Conservation (phyloP, 768 basidiomycete species). For the button mushroom (Agaricus bisporus) region DNA sequence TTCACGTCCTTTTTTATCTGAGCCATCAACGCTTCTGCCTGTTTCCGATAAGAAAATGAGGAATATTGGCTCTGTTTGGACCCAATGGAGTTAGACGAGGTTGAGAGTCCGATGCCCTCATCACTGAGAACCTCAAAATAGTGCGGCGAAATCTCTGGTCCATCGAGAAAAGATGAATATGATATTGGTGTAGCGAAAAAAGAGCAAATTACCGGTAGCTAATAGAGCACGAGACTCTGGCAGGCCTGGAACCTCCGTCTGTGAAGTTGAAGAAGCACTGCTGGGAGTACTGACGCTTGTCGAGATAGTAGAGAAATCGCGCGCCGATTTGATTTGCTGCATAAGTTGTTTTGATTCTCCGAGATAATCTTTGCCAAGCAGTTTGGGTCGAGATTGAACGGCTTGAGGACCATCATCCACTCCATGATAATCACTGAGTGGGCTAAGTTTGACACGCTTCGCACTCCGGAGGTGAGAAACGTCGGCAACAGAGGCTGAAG, state of each 20-base stretch:
- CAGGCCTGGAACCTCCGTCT: constrained; percentile 8
- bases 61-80: constrained; percentile 40
- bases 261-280: constrained; percentile 18
- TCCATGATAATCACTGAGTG: constrained; percentile 50
- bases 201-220: background rate
- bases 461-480: constrained; percentile 61
- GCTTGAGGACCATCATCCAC: constrained; percentile 43
- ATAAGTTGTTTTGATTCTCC: constrained; percentile 73
- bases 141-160: constrained; percentile 23
- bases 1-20: constrained; percentile 80
- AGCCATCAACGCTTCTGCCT: constrained; percentile 78
- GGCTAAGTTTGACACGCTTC: constrained; percentile 78
- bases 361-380: constrained; percentile 60
- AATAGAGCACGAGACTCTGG: constrained; percentile 3
- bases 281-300: constrained; percentile 43
- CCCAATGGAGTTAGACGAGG: constrained; percentile 24
- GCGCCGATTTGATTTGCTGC: constrained; percentile 73
- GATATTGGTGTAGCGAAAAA: background rate
- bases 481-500: constrained; percentile 25
- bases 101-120: constrained; percentile 20
- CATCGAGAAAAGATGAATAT: constrained; percentile 3
- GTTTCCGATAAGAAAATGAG: constrained; percentile 64
- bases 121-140: constrained; percentile 27
- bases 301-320: constrained; percentile 73
- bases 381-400: constrained; percentile 42